A percentile compares a stretch with the other conserved stretches of the same genome.
These are phyloP conservation scores for Tetrahymena malaccensis DNA, from an alignment of 73 alveolate genomes.

Conservation along the genomic window DNA sequence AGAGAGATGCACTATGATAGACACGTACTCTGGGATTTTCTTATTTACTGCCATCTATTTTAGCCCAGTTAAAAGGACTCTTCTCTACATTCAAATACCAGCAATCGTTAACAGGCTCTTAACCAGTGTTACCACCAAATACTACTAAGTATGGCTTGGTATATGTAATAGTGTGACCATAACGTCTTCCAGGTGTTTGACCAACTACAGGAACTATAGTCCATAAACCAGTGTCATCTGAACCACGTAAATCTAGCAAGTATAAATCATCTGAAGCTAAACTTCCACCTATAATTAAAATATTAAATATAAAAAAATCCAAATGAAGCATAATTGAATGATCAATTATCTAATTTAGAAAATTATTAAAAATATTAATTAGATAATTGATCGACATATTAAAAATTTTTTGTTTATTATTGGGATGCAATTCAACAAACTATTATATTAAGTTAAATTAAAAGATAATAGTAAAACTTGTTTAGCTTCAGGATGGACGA, in stretches of 20 bases:
- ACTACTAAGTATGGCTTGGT: constrained; percentile 85
- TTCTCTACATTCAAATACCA: constrained; percentile 88
- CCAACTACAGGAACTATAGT: constrained; percentile 93
- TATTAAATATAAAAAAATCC: background rate
- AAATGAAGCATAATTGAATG: too few species aligned
- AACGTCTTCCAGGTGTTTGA: constrained; percentile 92
- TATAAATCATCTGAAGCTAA: constrained; percentile 94
- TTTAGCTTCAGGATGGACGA: background rate
- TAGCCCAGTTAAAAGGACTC: constrained; percentile 89
- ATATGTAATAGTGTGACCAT: constrained; percentile 86
- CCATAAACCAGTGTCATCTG: constrained; percentile 89
- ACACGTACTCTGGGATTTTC: constrained; percentile 85
- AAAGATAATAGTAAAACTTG: background rate
- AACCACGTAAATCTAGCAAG: constrained; percentile 81
- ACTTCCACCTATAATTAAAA: constrained; percentile 70
- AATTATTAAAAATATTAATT: too few species aligned
- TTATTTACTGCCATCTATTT: constrained; percentile 59
- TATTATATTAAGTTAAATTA: background rate
- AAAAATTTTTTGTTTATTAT: background rate
- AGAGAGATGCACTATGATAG: constrained; percentile 83
- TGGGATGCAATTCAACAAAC: background rate
- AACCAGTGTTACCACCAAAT: constrained; percentile 93
- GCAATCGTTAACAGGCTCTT: constrained; percentile 91
- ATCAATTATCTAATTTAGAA: too few species aligned
- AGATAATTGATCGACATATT: too few species aligned